These are phyloP conservation scores for Alternaria viburni DNA, from an alignment of 2,329 filamentous ascomycete genomes.

Conservation along the genomic window DNA sequence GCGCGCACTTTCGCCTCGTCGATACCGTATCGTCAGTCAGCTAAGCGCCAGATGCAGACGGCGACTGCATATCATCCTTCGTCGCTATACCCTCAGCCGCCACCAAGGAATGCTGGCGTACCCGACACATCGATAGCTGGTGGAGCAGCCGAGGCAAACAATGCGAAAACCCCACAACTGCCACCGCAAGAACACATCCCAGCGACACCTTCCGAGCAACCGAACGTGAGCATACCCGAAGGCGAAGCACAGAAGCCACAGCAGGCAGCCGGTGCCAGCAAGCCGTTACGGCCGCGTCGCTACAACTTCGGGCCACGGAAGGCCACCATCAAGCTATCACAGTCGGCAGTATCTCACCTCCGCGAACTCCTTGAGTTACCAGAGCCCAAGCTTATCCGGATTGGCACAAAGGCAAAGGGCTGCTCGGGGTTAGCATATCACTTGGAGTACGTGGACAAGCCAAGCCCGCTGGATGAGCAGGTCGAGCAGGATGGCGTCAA, in stretches of 20 bases:
- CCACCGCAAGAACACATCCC: slow-evolving; percentile 31
- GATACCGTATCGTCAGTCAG: slow-evolving; percentile 41
- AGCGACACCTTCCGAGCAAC: slow-evolving; percentile 30
- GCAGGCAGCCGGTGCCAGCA: slow-evolving; percentile 54
- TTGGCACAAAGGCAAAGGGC: slow-evolving; percentile 91
- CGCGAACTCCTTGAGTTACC: slow-evolving; percentile 79
- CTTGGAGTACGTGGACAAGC: slow-evolving; percentile 92
- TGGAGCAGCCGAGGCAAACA: slow-evolving; percentile 55
- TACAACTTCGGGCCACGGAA: slow-evolving; percentile 80
- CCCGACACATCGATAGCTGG: slow-evolving; percentile 68
- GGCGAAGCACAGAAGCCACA: slow-evolving; percentile 67
- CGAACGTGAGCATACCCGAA: slow-evolving; percentile 62
- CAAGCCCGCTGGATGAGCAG: slow-evolving; percentile 84
- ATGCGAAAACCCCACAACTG: slow-evolving; percentile 54
- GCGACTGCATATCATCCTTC: slow-evolving; percentile 69
- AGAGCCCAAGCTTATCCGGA: slow-evolving; percentile 88
- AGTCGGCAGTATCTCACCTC: slow-evolving; percentile 79
- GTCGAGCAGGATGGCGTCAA: slow-evolving; percentile 96
- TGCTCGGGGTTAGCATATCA: slow-evolving; percentile 95
- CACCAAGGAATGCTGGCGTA: slow-evolving; percentile 64
- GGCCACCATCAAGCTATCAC: slow-evolving; percentile 86
- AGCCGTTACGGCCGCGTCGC: slow-evolving; percentile 62
- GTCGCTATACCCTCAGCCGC: slow-evolving; percentile 61
- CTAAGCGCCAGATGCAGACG: slow-evolving; percentile 62
- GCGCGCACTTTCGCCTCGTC: slow-evolving; percentile 54